Conservation (phyloP, 331 rosid genomes). For the Arachis monticola region DNA sequence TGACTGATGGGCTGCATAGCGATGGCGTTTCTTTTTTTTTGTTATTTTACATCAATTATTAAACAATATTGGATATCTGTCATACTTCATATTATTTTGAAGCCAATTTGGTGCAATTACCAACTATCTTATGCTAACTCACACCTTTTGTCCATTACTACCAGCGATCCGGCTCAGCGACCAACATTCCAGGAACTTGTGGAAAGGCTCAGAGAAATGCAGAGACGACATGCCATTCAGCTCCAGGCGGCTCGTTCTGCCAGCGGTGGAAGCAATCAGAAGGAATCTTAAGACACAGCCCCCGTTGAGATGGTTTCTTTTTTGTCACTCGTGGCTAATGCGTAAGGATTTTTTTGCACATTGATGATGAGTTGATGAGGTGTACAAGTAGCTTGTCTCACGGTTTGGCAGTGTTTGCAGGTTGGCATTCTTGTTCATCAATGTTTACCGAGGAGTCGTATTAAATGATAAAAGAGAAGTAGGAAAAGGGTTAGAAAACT, state of each 20-base stretch:
- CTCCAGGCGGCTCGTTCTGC: slow-evolving; percentile 77
- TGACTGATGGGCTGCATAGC: too few species aligned
- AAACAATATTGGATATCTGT: slow-evolving; percentile 4
- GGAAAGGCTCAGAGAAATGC: slow-evolving; percentile 76
- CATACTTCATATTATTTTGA: background rate
- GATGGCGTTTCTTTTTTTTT: background rate
- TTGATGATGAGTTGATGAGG: slow-evolving; percentile 25
- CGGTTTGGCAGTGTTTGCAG: slow-evolving; percentile 25
- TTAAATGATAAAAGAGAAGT: slow-evolving; percentile 6
- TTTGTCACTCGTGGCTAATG: slow-evolving; percentile 39
- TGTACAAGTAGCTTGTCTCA: slow-evolving; percentile 35
- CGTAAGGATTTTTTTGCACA: slow-evolving; percentile 38
- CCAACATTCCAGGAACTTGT: slow-evolving; percentile 85
- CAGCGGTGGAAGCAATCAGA: slow-evolving; percentile 53
- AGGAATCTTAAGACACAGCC: slow-evolving; percentile 57
- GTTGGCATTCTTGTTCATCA: slow-evolving; percentile 22
- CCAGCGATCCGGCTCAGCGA: slow-evolving; percentile 79
- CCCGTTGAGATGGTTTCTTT: slow-evolving; percentile 34
- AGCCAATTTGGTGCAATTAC: background rate
- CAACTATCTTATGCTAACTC: slow-evolving; percentile 24
- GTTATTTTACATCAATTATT: too few species aligned
- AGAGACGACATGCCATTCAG: slow-evolving; percentile 62
- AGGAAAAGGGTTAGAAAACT: slow-evolving; percentile 35
- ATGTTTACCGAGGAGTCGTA: slow-evolving; percentile 21
- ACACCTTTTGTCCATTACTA: slow-evolving; percentile 31